Conservation (phyloP, 352 stramenopile species). For the Phytophthora fragariae region DNA sequence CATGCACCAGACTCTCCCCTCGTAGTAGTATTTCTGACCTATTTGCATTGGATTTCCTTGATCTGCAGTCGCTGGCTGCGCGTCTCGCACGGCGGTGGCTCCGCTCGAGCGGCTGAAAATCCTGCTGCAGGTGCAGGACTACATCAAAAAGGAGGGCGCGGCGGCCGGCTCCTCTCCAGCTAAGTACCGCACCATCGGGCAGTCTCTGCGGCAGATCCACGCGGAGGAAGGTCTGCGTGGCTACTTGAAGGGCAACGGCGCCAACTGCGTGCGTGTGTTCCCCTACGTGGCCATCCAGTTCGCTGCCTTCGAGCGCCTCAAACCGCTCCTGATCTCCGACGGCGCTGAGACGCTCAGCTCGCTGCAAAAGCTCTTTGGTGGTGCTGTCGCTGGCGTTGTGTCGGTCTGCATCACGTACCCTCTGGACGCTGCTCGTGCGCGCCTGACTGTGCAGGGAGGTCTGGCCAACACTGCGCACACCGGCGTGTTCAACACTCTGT, state of each 20-base stretch:
- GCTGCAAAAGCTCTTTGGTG: slow-evolving; percentile 62
- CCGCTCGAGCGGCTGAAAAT: slow-evolving; percentile 86
- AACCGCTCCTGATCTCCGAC: slow-evolving; percentile 54
- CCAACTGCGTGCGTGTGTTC: slow-evolving; percentile 83
- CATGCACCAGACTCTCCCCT: background rate
- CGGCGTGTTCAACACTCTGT: slow-evolving; percentile 67
- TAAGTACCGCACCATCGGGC: slow-evolving; percentile 66
- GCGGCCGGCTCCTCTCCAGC: slow-evolving; percentile 3
- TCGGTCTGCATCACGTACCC: slow-evolving; percentile 79
- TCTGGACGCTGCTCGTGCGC: slow-evolving; percentile 76
- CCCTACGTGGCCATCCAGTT: slow-evolving; percentile 86
- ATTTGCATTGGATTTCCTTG: background rate
- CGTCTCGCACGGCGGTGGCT: slow-evolving; percentile 73
- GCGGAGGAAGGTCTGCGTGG: slow-evolving; percentile 67
- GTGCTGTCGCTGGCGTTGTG: slow-evolving; percentile 67
- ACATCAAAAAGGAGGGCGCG: slow-evolving; percentile 42
- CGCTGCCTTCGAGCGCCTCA: slow-evolving; percentile 69
- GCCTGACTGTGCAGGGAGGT: slow-evolving; percentile 73
- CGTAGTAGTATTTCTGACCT: background rate
- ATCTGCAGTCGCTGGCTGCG: slow-evolving; percentile 66
- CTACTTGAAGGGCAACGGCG: slow-evolving; percentile 83
- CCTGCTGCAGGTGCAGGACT: slow-evolving; percentile 81
- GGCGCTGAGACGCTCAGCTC: slow-evolving; percentile 49
- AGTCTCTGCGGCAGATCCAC: slow-evolving; percentile 71
- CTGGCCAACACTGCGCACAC: slow-evolving; percentile 69